These are phyloP conservation scores for Saturnispora kantuleensis DNA, from an alignment of 805 yeast species.

Conservation along the genomic window DNA sequence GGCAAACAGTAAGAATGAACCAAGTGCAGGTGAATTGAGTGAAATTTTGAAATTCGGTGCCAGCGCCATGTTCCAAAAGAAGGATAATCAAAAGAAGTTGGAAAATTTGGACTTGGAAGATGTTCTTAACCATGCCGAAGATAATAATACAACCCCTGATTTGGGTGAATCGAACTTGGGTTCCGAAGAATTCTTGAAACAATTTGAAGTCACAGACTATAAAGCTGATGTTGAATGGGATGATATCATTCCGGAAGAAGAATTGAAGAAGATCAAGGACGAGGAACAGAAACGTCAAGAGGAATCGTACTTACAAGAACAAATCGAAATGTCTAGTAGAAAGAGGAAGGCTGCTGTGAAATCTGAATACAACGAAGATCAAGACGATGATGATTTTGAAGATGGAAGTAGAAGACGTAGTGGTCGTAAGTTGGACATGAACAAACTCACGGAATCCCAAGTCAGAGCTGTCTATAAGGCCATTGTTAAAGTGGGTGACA, in stretches of 20 bases:
- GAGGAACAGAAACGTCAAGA: constrained; percentile 83
- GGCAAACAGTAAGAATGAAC: constrained; percentile 53
- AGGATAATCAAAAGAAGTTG: constrained; percentile 86
- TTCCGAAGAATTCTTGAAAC: constrained; percentile 94
- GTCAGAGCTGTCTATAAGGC: constrained; percentile 78
- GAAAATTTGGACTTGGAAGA: constrained; percentile 95
- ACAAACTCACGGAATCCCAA: constrained; percentile 71
- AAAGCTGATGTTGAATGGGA: constrained; percentile 99
- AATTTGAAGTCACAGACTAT: constrained; percentile 96
- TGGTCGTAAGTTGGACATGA: constrained; percentile 31
- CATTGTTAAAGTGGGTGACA: constrained; percentile 71
- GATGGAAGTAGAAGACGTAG: constrained; percentile 24
- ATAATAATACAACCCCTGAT: constrained; percentile 92
- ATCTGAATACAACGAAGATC: constrained; percentile 31
- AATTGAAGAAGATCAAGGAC: constrained; percentile 76
- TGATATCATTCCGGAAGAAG: constrained; percentile 95
- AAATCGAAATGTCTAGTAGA: constrained; percentile 77
- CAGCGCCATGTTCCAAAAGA: constrained; percentile 93
- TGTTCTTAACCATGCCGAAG: constrained; percentile 93
- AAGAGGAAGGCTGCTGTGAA: constrained; percentile 61
- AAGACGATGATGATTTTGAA: constrained; percentile 33
- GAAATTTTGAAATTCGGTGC: constrained; percentile 98
- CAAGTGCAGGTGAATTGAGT: constrained; percentile 72
- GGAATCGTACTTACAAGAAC: constrained; percentile 80
- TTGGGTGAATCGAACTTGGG: constrained; percentile 96